Base-by-base conservation (phyloP, 202 grass and related monocot genomes). In the Zoysia matrella region DNA sequence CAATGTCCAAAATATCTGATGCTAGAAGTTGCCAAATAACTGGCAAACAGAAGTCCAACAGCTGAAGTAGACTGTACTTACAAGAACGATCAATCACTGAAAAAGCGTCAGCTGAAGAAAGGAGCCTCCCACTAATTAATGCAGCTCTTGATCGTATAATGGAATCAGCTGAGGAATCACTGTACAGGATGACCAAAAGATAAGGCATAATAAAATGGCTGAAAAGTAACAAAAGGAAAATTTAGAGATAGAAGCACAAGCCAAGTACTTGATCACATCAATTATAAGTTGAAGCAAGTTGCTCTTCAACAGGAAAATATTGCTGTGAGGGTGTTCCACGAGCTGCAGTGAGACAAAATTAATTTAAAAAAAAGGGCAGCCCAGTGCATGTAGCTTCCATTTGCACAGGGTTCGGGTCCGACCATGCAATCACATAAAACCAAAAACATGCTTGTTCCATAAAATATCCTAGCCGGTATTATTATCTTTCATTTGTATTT, bases 81-180 rank as follows among this genome's bases (percentile, higher is more conserved):
- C 95, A 79, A 54, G 92, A 86, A 81, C 80, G 50, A 73, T 95
- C 87, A 65, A 90, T 72, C 47, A 73, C 56, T 14, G n/a, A 42
- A 49, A 91, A 91, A 70, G 90, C 82, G 74, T 95, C 90, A 51
- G 76, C 74, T 90, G 82, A 95, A 74, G 86, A 91, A 76, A 98
- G 88, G 83, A 98, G 89, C 83, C 95, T 93, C 65, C 92, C 95
- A 69, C 95, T 90, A 73, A 93, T 85, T 74, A 98, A 90, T 67
- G 80, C 78, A 78, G 92, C 92, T 78, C 95, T 91, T 80, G 95
- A 95, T 74, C 80, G 85, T 84, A 95, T 80, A 85, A 95, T 58
- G 72, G 95, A 83, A 88, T 93, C 90, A 41, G 86, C 47, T 40
- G 87, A 90, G 71, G 88, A 84, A 83, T 95, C 86, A n/a, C 95